phyloP scores from a whole-genome alignment of 148 eudicot genomes.

The Vaccinium vitisidaea region DNA sequence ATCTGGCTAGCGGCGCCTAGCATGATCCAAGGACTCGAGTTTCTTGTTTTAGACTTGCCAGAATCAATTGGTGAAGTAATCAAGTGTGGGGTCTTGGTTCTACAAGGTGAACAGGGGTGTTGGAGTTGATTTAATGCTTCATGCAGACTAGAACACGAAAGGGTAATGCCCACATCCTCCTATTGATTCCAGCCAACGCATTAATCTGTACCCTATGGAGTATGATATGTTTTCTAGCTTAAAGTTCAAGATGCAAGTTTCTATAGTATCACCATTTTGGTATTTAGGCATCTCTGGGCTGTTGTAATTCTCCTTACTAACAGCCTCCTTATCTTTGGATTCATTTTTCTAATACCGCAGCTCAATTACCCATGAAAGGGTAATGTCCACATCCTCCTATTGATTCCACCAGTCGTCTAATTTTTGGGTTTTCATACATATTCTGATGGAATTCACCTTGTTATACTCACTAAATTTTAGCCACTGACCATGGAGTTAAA shows the following conservation, averaged over 20 bases:
- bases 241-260: too few relatives aligned
- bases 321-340: neutral
- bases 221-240: neutral
- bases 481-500: slow-evolving; percentile 88
- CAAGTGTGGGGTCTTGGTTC: slow-evolving; percentile 73
- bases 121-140: slow-evolving; percentile 72
- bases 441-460: neutral
- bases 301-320: neutral
- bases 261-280: neutral
- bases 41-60: slow-evolving; percentile 94
- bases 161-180: slow-evolving; percentile 43
- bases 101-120: slow-evolving; percentile 62
- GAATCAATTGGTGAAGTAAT: slow-evolving; percentile 93
- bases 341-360: neutral
- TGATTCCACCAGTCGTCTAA: slow-evolving; percentile 2
- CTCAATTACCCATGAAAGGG: neutral
- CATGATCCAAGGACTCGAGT: slow-evolving; percentile 84
- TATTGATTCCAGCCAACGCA: neutral
- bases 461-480: slow-evolving; percentile 35
- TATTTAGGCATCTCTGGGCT: neutral
- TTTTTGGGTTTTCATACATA: neutral
- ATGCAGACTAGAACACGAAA: slow-evolving; percentile 86
- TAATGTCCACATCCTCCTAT: neutral
- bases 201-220: neutral
- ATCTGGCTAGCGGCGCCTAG: slow-evolving; percentile 63